Percentiles rank a stretch among this genome's conserved stretches.
These are phyloP conservation scores for Bremia lactucae DNA, from an alignment of 352 stramenopile genomes.

Conservation along the genomic window DNA sequence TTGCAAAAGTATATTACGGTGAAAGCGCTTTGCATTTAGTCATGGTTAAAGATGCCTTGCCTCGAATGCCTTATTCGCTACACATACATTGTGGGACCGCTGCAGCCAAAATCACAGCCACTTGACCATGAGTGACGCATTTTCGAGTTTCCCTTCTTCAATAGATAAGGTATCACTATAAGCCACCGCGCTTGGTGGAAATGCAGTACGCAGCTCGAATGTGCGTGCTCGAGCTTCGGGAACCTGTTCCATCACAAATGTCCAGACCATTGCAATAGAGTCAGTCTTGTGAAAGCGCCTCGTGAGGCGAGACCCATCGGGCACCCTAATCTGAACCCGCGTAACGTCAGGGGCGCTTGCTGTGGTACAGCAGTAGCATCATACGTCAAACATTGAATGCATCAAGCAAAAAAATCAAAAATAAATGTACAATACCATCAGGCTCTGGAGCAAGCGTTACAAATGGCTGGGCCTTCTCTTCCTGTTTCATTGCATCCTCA, in stretches of 20 bases:
- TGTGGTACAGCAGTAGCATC: slow-evolving; percentile 12
- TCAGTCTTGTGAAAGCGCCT: slow-evolving; percentile 71
- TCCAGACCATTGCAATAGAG: slow-evolving; percentile 47
- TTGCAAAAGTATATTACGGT: too few species aligned
- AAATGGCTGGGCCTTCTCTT: slow-evolving; percentile 28
- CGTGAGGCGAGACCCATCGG: slow-evolving; percentile 50
- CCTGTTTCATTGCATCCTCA: slow-evolving; percentile 24
- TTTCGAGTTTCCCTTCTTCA: slow-evolving; percentile 55
- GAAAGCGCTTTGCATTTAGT: too few species aligned
- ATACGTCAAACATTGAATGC: slow-evolving; percentile 1
- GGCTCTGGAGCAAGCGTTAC: slow-evolving; percentile 42
- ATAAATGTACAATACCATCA: slow-evolving; percentile 23
- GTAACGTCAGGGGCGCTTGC: slow-evolving; percentile 40
- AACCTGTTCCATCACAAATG: slow-evolving; percentile 66
- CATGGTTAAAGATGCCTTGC: too few species aligned
- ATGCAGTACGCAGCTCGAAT: slow-evolving; percentile 69
- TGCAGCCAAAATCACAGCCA: slow-evolving; percentile 56
- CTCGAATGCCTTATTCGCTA: too few species aligned
- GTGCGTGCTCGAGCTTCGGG: slow-evolving; percentile 48
- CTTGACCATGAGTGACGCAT: slow-evolving; percentile 70
- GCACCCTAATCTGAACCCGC: slow-evolving; percentile 56
- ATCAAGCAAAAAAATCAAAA: slow-evolving; percentile 1
- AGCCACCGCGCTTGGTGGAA: slow-evolving; percentile 39
- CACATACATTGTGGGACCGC: too few species aligned
- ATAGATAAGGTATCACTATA: slow-evolving; percentile 47